phyloP scores from a whole-genome alignment of 164 flowering plant species.

The Vitis vinifera region DNA sequence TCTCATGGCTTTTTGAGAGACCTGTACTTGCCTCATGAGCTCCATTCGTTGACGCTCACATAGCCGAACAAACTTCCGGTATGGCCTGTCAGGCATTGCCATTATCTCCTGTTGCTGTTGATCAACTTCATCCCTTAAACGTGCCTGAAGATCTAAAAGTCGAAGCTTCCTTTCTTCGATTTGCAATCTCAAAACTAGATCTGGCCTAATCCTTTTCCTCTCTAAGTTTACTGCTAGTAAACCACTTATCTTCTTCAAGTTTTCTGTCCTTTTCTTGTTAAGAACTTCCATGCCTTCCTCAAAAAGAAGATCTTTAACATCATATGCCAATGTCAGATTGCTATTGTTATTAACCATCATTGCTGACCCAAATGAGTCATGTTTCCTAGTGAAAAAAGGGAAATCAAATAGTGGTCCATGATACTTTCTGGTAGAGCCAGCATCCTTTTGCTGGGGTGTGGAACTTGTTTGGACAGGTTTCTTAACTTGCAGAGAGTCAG shows the following conservation, averaged over 20 bases:
- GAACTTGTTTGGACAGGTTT: conserved; percentile 53
- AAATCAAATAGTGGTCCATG: conserved; percentile 98
- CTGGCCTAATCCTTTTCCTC: conserved; percentile 94
- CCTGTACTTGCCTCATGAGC: conserved; percentile 82
- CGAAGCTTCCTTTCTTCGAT: conserved; percentile 91
- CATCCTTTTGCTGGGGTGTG: conserved; percentile 65
- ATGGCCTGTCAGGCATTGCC: conserved; percentile 98
- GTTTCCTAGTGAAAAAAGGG: conserved; percentile 86
- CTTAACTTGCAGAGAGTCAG: conserved; percentile 59
- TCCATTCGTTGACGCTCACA: conserved; percentile 97
- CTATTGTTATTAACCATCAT: conserved; percentile 49
- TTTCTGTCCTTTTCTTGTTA: conserved; percentile 73
- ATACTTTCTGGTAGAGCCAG: conserved; percentile 67
- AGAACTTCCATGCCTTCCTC: conserved; percentile 83
- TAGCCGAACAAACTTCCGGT: conserved; percentile 82
- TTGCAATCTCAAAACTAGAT: conserved; percentile 82
- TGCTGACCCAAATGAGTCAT: conserved; percentile 71
- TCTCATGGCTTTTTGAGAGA: conserved; percentile 77
- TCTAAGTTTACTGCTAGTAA: conserved; percentile 84
- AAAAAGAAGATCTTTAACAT: conserved; percentile 76
- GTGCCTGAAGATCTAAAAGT: conserved; percentile 78
- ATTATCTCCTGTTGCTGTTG: conserved; percentile 94
- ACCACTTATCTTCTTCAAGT: conserved; percentile 73
- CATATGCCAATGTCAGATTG: conserved; percentile 74
- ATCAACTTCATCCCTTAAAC: conserved; percentile 89